Evolutionary conservation across 345 rosid species (phyloP), one percentile per base, ranked within the genome.

Genomic region (Eutrema heterophyllum): DNA sequence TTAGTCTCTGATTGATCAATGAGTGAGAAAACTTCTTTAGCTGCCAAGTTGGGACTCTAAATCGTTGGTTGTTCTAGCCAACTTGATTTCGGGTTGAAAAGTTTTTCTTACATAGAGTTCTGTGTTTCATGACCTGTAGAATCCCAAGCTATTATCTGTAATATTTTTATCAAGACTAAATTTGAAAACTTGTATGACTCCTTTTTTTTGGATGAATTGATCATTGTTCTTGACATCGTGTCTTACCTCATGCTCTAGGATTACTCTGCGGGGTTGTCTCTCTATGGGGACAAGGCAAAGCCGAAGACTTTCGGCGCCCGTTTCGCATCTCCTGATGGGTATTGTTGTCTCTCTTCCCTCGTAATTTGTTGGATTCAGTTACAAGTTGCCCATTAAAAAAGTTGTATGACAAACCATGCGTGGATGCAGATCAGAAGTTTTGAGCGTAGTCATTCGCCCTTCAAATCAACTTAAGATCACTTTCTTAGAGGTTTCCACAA

Each of bases 201-300:
- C 35, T 13, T 49, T 64, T 24, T 13, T 51, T 4, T 49, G 16
- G 51, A 59, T 67, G 53, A 66, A 7, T 36, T 64, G 62, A 33
- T 61, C 59, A 45, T 13, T 43, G 39, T 53, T 66, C 27, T 55
- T 76, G 75, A 63, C 16, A 56, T 5, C 4, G 29, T 67, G 60
- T 60, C 32, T 67, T 70, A 67, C 50, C 45, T 70, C 15, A 32
- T 70, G 61, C 15, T 64, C 12, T 73, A 91, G 98, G 98, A 93
- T 84, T 91, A 55, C 80, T 84, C 83, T 84, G 95, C 92, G 5
- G 96, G 98, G 36, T 18, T 83, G 75, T 83, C 97, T 73, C 84
- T 94, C 3, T 94, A 91, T 45, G 98, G 98, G 11, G 97, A 94
- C 72, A 94, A 91, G 83, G 99, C 86, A 65, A 91, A 91, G 79